Evolutionary conservation across 1,284 basidiomycete genomes (phyloP).

Genomic region (Ceratobasidium sp.): DNA sequence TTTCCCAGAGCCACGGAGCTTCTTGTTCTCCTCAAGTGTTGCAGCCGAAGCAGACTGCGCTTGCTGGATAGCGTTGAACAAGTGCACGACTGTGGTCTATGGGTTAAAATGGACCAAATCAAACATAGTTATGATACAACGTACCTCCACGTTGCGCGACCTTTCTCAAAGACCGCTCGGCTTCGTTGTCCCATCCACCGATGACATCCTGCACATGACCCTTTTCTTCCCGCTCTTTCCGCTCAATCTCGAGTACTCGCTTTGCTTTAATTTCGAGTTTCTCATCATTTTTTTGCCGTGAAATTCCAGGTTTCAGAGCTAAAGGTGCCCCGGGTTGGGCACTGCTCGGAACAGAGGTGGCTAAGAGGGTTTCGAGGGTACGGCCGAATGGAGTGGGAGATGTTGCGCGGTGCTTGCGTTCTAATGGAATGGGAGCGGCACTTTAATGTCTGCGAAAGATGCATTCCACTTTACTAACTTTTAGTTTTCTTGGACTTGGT

Average conservation of each 20-base stretch:
- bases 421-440: conserved; percentile 32
- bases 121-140: conserved; percentile 42
- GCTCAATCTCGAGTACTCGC: conserved; percentile 69
- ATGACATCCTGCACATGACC: conserved; percentile 75
- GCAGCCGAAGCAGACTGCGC: conserved; percentile 64
- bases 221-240: conserved; percentile 76
- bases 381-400: conserved; percentile 73
- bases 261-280: conserved; percentile 73
- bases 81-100: conserved; percentile 65
- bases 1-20: conserved; percentile 70
- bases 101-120: neutral
- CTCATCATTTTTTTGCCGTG: conserved; percentile 70
- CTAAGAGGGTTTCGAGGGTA: conserved; percentile 70
- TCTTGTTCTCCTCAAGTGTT: conserved; percentile 63
- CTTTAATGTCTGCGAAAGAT: neutral
- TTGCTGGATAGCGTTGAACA: conserved; percentile 83
- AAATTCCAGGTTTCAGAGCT: conserved; percentile 75
- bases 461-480: conserved; percentile 47
- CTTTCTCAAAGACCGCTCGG: conserved; percentile 75
- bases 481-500: conserved; percentile 75
- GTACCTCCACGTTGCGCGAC: conserved; percentile 82
- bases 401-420: conserved; percentile 79
- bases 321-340: conserved; percentile 70
- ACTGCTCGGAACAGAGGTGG: conserved; percentile 55
- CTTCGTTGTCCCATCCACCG: conserved; percentile 81